Conservation (phyloP, 139 green algal species). For the Nannochloris sp. region DNA sequence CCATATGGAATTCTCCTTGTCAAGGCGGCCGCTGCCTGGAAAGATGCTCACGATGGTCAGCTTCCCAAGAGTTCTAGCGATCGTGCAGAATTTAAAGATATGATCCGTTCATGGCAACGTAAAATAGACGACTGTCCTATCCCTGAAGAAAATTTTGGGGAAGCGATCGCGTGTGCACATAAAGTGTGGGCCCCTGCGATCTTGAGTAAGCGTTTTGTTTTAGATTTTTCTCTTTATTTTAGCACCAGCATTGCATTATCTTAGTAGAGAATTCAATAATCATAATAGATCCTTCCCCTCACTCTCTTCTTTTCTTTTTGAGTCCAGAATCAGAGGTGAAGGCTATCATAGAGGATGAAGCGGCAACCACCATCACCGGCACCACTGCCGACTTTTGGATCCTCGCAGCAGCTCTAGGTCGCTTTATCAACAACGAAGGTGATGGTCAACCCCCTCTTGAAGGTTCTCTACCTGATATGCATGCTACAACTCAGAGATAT, state of each 20-base stretch:
- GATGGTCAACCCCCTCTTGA: conserved; percentile 58
- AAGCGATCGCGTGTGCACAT: conserved; percentile 75
- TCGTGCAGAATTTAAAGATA: conserved; percentile 55
- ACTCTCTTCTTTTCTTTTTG: too few species aligned
- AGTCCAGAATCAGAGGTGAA: background rate
- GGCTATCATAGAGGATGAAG: conserved; percentile 52
- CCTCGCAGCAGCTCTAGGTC: conserved; percentile 59
- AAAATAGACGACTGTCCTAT: conserved; percentile 36
- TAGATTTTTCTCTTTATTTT: too few species aligned
- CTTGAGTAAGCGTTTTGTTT: conserved; percentile 45
- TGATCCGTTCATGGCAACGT: conserved; percentile 50
- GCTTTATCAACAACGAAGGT: conserved; percentile 56
- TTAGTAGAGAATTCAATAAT: too few species aligned
- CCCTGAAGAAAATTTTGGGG: conserved; percentile 87
- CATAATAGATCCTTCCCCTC: too few species aligned
- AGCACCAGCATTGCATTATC: too few species aligned
- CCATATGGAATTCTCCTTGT: conserved; percentile 73
- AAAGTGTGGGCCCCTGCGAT: conserved; percentile 58
- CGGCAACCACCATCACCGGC: conserved; percentile 5
- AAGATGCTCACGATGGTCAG: conserved; percentile 24
- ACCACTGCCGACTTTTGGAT: conserved; percentile 67
- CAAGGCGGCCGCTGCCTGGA: conserved; percentile 49
- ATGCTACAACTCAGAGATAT: conserved; percentile 81
- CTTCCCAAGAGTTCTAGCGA: conserved; percentile 51
- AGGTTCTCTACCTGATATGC: conserved; percentile 92